Conservation (phyloP, 2,329 filamentous ascomycete genomes). For the Talaromyces albobiverticillius region DNA sequence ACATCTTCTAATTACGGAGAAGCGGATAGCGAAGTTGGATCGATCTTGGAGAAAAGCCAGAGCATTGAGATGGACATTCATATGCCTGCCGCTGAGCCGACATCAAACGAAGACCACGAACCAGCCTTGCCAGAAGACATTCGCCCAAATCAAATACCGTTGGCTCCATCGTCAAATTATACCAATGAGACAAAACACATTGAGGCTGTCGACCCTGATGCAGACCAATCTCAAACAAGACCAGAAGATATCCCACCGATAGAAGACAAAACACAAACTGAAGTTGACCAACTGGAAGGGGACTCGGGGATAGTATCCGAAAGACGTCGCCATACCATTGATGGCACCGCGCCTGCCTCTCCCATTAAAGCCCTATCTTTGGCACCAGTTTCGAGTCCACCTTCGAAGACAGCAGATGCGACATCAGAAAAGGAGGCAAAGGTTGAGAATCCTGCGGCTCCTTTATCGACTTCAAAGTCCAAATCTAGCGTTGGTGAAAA, state of each 20-base stretch:
- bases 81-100: not conserved
- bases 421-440: not conserved
- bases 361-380: slow-evolving; percentile 2
- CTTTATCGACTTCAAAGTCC: slow-evolving; percentile 7
- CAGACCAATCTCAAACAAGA: not conserved
- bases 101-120: not conserved
- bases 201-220: not conserved
- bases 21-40: slow-evolving; percentile 20
- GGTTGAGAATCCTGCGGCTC: not conserved
- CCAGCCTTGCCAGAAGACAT: not conserved
- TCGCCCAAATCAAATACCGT: not conserved
- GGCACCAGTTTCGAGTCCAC: not conserved
- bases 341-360: not conserved
- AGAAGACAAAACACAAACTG: not conserved
- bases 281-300: not conserved
- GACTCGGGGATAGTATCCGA: not conserved
- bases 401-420: not conserved
- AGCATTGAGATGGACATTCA: slow-evolving; percentile 3
- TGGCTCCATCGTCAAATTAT: not conserved
- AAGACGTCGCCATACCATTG: slow-evolving; percentile 6
- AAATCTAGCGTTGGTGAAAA: slow-evolving; percentile 19
- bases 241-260: not conserved
- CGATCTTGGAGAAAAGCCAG: not conserved
- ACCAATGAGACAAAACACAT: not conserved
- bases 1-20: slow-evolving; percentile 26